phyloP scores from a whole-genome alignment of 768 basidiomycete genomes.

The Amanita pallidorosea region DNA sequence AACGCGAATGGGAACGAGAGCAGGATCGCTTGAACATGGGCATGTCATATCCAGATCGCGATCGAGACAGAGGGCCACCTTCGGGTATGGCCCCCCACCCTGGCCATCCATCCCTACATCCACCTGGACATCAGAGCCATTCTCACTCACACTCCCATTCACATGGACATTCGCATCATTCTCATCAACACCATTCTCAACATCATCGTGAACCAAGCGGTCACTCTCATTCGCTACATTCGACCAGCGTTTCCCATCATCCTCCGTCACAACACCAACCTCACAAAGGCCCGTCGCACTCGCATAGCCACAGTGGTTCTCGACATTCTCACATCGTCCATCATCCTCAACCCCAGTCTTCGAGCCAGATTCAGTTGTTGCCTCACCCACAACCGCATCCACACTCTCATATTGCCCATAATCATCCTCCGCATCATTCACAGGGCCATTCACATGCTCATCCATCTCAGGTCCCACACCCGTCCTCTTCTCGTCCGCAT shows the following conservation, averaged over 20 bases:
- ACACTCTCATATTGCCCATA: background rate
- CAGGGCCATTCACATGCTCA: background rate
- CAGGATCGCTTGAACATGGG: slow-evolving; percentile 8
- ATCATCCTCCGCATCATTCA: background rate
- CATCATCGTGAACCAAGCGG: slow-evolving; percentile 5
- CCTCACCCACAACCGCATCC: slow-evolving; percentile 4
- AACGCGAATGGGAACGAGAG: slow-evolving; percentile 13
- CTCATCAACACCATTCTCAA: slow-evolving; percentile 2
- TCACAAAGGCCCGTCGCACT: background rate
- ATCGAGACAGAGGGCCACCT: slow-evolving; percentile 1
- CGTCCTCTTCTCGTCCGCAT: slow-evolving; percentile 2
- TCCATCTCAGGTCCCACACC: slow-evolving; percentile 3
- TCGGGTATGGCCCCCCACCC: background rate
- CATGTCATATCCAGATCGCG: slow-evolving; percentile 4
- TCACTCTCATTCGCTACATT: slow-evolving; percentile 3
- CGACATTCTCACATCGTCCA: slow-evolving; percentile 4
- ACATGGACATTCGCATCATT: slow-evolving; percentile 3
- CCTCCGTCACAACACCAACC: background rate
- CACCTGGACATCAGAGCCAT: slow-evolving; percentile 1
- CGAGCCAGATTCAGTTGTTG: slow-evolving; percentile 3
- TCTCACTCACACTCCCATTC: background rate
- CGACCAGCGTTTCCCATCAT: slow-evolving; percentile 2
- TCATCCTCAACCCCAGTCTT: slow-evolving; percentile 5
- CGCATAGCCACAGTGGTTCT: background rate
- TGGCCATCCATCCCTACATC: background rate